These are phyloP conservation scores for Sclerotinia subarctica DNA, from an alignment of 2,329 filamentous ascomycete genomes.

Conservation along the genomic window DNA sequence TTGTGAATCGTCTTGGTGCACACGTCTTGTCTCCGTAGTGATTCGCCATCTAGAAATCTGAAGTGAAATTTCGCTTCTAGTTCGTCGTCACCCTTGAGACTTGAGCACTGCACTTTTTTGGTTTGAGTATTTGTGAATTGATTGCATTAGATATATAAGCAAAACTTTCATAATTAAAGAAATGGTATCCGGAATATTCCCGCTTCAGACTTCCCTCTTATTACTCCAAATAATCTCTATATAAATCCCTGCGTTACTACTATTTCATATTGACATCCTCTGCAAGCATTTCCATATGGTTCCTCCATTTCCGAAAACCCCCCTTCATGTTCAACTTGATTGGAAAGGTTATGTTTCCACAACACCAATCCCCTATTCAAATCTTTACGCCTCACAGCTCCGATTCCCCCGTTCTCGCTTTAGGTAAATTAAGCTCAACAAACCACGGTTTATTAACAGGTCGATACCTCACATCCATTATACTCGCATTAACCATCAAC, in stretches of 20 bases:
- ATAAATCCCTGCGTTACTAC: neutral
- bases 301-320: too few species aligned
- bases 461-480: constrained; percentile 45
- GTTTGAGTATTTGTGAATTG: neutral
- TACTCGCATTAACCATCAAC: constrained; percentile 53
- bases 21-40: neutral
- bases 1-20: neutral
- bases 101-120: neutral
- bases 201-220: too few species aligned
- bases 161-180: too few species aligned
- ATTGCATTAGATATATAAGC: neutral
- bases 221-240: too few species aligned
- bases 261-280: neutral
- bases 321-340: neutral
- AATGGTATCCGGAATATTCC: too few species aligned
- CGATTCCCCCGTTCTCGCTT: neutral
- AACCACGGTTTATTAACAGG: constrained; percentile 50
- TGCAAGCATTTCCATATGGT: neutral
- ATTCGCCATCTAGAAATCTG: neutral
- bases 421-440: constrained; percentile 7
- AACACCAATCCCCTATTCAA: neutral
- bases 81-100: neutral
- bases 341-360: too few species aligned
- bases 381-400: too few species aligned
- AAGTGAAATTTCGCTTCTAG: neutral